Evolutionary conservation across 139 green algal species (phyloP).

Genomic region (Volvox africanus): DNA sequence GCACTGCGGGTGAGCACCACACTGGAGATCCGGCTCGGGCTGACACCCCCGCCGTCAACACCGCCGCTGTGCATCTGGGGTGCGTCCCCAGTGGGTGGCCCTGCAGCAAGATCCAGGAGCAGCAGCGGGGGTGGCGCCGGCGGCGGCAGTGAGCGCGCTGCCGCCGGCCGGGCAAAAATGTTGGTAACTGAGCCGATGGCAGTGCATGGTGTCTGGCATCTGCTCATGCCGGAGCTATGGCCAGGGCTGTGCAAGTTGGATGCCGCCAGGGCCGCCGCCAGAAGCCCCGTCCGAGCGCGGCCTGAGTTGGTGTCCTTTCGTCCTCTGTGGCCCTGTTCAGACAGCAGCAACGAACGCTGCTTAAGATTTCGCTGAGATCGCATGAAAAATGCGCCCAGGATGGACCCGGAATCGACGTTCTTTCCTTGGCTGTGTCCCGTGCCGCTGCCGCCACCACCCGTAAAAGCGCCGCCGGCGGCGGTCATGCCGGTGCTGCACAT

Average conservation of each 20-base stretch:
- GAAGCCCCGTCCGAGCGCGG: too few species aligned
- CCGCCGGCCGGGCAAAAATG: too few species aligned
- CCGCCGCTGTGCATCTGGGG: too few species aligned
- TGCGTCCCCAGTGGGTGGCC: too few species aligned
- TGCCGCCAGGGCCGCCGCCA: not conserved
- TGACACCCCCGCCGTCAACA: too few species aligned
- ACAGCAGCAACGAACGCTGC: too few species aligned
- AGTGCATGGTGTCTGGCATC: not conserved
- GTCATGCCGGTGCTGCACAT: not conserved
- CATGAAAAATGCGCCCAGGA: not conserved
- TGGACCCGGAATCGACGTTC: not conserved
- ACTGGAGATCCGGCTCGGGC: not conserved
- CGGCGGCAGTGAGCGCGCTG: too few species aligned
- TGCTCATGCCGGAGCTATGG: not conserved
- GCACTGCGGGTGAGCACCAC: not conserved
- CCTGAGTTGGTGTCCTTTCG: not conserved
- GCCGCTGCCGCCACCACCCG: too few species aligned
- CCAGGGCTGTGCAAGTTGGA: not conserved
- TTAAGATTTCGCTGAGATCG: not conserved
- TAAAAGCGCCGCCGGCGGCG: not conserved
- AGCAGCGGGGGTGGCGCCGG: too few species aligned
- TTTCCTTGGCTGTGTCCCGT: not conserved
- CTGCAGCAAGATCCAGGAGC: not conserved
- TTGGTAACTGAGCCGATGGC: not conserved
- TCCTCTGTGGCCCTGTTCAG: not conserved